Evolutionary conservation across 768 basidiomycete species (phyloP).

Genomic region (Kwoniella sp.): DNA sequence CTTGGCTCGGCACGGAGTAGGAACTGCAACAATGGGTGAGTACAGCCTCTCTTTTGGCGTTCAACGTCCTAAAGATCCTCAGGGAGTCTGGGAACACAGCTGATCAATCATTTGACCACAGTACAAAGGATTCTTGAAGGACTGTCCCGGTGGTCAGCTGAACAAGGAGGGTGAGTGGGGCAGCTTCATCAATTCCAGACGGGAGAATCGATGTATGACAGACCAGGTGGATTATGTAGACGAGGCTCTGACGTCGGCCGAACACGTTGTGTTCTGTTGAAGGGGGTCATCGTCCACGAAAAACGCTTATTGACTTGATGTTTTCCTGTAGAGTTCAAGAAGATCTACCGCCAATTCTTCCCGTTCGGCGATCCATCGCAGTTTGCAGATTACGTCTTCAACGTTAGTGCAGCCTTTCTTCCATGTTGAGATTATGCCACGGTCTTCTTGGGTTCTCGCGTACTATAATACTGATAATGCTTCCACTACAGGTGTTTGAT

Average conservation of each 20-base stretch:
- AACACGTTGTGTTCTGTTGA: not conserved
- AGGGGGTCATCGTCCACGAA: too few species aligned
- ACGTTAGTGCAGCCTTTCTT: constrained; percentile 62
- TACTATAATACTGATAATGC: constrained; percentile 2
- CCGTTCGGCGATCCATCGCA: constrained; percentile 96
- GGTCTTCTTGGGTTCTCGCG: not conserved
- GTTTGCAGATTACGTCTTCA: constrained; percentile 98
- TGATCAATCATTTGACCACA: constrained; percentile 54
- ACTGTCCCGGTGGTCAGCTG: constrained; percentile 94
- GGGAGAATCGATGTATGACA: too few species aligned
- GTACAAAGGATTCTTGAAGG: constrained; percentile 99
- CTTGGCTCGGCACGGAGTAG: constrained; percentile 12
- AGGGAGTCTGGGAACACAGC: too few species aligned
- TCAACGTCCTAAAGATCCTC: too few species aligned
- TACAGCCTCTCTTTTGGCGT: too few species aligned
- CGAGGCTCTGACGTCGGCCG: too few species aligned
- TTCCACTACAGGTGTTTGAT: constrained; percentile 51
- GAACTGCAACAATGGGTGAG: constrained; percentile 56
- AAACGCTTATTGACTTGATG: too few species aligned
- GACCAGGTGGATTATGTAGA: too few species aligned
- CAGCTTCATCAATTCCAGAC: not conserved
- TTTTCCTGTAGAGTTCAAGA: constrained; percentile 70
- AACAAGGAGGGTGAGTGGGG: constrained; percentile 67
- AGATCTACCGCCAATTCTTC: constrained; percentile 99
- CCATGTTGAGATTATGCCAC: not conserved